Conservation (phyloP, 1,284 basidiomycete species). For the Cryptococcus wingfieldii region DNA sequence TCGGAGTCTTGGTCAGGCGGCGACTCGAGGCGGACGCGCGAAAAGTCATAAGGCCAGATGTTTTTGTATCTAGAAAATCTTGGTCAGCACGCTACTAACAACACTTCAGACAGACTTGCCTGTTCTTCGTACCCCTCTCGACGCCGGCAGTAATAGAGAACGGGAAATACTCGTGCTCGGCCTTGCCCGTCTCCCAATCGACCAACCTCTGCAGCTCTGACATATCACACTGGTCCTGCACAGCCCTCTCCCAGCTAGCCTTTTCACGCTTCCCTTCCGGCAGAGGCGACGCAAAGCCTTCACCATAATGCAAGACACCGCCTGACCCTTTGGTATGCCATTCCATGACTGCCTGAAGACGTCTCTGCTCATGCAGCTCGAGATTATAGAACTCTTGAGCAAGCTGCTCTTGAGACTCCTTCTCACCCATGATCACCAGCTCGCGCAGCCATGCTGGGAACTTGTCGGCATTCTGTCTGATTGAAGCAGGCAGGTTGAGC, state of each 20-base stretch:
- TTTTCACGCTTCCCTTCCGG: neutral
- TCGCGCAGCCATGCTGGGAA: conserved; percentile 77
- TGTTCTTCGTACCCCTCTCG: conserved; percentile 90
- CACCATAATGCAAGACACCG: conserved; percentile 6
- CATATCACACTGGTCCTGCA: conserved; percentile 16
- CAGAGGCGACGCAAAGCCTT: neutral
- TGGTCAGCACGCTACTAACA: neutral
- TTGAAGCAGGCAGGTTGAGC: conserved; percentile 62
- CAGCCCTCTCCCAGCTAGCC: conserved; percentile 17
- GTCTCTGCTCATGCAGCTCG: conserved; percentile 82
- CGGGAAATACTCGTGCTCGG: conserved; percentile 56
- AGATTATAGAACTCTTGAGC: conserved; percentile 81
- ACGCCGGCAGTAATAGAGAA: conserved; percentile 94
- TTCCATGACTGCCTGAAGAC: conserved; percentile 87
- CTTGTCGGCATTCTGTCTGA: conserved; percentile 62
- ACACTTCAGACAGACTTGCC: conserved; percentile 53
- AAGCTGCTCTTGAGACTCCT: conserved; percentile 50
- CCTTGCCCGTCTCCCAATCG: conserved; percentile 5
- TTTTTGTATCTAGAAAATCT: conserved; percentile 58
- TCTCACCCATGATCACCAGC: conserved; percentile 61
- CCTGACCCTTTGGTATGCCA: conserved; percentile 62
- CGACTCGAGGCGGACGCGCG: conserved; percentile 65
- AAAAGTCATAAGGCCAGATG: conserved; percentile 87
- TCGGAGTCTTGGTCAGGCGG: conserved; percentile 61
- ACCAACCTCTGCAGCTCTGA: conserved; percentile 25